Percentiles rank a stretch among this genome's conserved stretches.
Conservation (phyloP, 2,329 filamentous ascomycete genomes). For the Alternaria viburni region DNA sequence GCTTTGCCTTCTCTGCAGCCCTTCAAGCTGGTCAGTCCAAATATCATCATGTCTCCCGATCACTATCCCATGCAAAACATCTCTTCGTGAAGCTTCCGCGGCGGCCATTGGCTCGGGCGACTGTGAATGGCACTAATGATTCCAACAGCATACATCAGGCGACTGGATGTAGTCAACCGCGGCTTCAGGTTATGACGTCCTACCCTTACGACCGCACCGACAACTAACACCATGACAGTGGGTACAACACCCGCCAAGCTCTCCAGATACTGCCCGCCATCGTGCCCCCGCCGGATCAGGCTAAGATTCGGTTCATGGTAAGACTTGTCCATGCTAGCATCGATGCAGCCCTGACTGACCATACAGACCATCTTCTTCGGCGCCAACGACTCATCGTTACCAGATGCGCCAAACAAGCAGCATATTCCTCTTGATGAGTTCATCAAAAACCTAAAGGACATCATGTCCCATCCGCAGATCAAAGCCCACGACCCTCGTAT, state of each 20-base stretch:
- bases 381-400: constrained; percentile 84
- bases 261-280: constrained; percentile 72
- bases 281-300: constrained; percentile 69
- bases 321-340: background rate
- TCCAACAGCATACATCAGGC: constrained; percentile 72
- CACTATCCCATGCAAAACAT: constrained; percentile 2
- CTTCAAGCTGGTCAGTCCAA: constrained; percentile 68
- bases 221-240: constrained; percentile 53
- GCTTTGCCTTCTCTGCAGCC: constrained; percentile 76
- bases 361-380: constrained; percentile 80
- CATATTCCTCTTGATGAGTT: constrained; percentile 80
- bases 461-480: constrained; percentile 75
- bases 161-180: constrained; percentile 85
- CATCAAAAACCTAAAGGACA: constrained; percentile 71
- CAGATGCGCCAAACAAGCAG: constrained; percentile 68
- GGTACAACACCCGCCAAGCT: constrained; percentile 82
- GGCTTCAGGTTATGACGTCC: constrained; percentile 67
- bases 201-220: background rate
- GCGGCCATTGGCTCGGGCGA: background rate
- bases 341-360: constrained; percentile 9
- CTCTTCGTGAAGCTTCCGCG: background rate
- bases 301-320: constrained; percentile 72
- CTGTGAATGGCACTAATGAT: constrained; percentile 7
- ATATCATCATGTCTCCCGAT: background rate
- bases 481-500: constrained; percentile 73